Evolutionary conservation across 805 yeast species (phyloP).

Genomic region (Lipomyces lipofer): DNA sequence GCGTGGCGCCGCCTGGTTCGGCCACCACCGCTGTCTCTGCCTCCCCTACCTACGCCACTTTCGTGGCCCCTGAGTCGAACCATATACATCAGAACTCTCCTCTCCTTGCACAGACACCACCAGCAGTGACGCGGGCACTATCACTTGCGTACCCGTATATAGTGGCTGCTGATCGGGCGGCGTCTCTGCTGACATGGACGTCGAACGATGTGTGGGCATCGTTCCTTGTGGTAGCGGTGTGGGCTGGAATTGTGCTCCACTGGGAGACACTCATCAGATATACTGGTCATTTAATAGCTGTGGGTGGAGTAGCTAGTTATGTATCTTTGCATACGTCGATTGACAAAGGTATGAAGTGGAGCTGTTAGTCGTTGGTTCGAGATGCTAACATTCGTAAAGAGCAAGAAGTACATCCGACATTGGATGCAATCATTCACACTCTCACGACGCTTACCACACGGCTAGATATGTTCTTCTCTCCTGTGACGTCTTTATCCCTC

Average conservation of each 20-base stretch:
- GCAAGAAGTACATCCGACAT: slow-evolving; percentile 68
- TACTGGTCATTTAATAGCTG: slow-evolving; percentile 76
- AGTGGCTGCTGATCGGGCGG: slow-evolving; percentile 63
- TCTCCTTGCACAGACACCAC: slow-evolving; percentile 83
- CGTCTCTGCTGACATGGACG: slow-evolving; percentile 87
- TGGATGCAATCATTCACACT: slow-evolving; percentile 81
- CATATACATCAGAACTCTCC: slow-evolving; percentile 66
- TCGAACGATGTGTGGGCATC: slow-evolving; percentile 79
- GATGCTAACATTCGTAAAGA: slow-evolving; percentile 38
- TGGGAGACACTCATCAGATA: slow-evolving; percentile 66
- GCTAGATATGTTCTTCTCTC: slow-evolving; percentile 73
- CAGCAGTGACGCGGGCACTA: slow-evolving; percentile 80
- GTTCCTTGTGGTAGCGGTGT: slow-evolving; percentile 57
- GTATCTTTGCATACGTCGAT: slow-evolving; percentile 34
- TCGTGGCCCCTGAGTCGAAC: slow-evolving; percentile 41
- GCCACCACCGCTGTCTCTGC: slow-evolving; percentile 19
- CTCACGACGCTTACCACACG: slow-evolving; percentile 73
- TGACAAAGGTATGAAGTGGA: slow-evolving; percentile 20
- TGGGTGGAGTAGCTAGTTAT: slow-evolving; percentile 38
- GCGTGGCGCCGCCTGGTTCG: slow-evolving; percentile 1
- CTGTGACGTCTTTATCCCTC: slow-evolving; percentile 66
- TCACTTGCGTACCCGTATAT: slow-evolving; percentile 84
- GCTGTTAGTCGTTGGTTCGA: not conserved
- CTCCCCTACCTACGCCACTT: slow-evolving; percentile 41
- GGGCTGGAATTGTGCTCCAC: slow-evolving; percentile 64